A percentile compares a stretch with the other conserved stretches of the same genome.
Conservation (phyloP, 2,329 filamentous ascomycete genomes). For the Bipolaris victoriae region DNA sequence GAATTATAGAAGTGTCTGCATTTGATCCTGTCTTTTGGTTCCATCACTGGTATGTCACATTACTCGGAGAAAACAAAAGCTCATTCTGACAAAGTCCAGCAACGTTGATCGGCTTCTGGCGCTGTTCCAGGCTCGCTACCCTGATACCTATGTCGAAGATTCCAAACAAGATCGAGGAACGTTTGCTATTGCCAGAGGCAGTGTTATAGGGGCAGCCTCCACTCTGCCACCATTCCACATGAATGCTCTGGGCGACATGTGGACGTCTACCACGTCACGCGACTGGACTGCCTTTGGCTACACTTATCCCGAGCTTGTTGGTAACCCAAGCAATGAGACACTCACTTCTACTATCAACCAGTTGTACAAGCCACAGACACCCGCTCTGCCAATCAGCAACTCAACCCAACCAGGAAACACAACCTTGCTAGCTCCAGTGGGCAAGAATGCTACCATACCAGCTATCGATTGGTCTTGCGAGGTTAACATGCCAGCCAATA, state of each 20-base stretch:
- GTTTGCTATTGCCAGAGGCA: slow-evolving; percentile 28
- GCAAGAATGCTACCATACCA: slow-evolving; percentile 7
- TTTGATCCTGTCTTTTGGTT: slow-evolving; percentile 45
- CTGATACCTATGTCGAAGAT: slow-evolving; percentile 42
- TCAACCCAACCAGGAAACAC: slow-evolving; percentile 18
- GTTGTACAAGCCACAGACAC: slow-evolving; percentile 35
- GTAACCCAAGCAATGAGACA: slow-evolving; percentile 35
- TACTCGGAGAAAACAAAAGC: neutral
- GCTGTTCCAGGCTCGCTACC: slow-evolving; percentile 38
- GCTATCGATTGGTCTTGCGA: slow-evolving; percentile 37
- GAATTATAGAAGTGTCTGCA: slow-evolving; percentile 39
- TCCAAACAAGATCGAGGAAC: slow-evolving; percentile 31
- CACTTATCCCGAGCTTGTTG: slow-evolving; percentile 41
- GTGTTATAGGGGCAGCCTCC: slow-evolving; percentile 28
- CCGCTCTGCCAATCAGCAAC: slow-evolving; percentile 33
- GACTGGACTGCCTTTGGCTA: slow-evolving; percentile 44
- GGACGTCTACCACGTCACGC: slow-evolving; percentile 34
- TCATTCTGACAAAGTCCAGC: slow-evolving; percentile 15
- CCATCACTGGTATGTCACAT: slow-evolving; percentile 32
- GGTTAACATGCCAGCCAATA: slow-evolving; percentile 42
- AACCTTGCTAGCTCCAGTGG: slow-evolving; percentile 11
- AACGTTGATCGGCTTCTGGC: slow-evolving; percentile 38
- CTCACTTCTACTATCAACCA: slow-evolving; percentile 36
- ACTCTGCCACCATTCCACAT: slow-evolving; percentile 41
- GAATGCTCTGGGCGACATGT: slow-evolving; percentile 41